Evolutionary conservation across 2,329 filamentous ascomycete genomes (phyloP), one percentile per base, ranked within the genome.

Genomic region (Coniochaeta ligniaria): DNA sequence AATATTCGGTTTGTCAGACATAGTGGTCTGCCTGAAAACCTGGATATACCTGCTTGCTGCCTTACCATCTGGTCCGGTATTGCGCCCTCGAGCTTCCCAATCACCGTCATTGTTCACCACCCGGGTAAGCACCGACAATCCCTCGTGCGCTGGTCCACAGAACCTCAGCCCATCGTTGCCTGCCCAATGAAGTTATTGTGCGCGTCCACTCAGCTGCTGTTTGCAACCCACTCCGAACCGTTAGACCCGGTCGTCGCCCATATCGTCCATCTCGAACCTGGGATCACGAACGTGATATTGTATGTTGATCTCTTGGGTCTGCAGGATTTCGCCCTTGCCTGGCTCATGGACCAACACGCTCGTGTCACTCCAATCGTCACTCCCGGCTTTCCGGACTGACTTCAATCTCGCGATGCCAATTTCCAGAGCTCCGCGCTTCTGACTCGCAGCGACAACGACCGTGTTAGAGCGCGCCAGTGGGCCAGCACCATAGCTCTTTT

Each of bases 261-360:
- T 33, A 20, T 28, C 31, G 52, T 33, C 12, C 17, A 55, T 16
- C 9, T 35, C 52, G 20, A 20, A 28, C 28, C 12, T 45, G 2
- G 38, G n/a, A 41, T 55, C 57, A 12, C 58, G 33, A 14, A 56
- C 20, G 38, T 60, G 57, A 6, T 60, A 59, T 33, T 59, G 52
- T 11, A 60, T 58, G 11, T 56, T 60, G 45, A 64, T 56, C 62
- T 62, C 61, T 22, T 62, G 62, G 3, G 47, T 62, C 55, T 62
- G 61, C 28, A 57, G 31, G 26, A 62, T 62, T 41, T 31, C 55
- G 4, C 45, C 59, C 11, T 22, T 33, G 6, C 12, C 41, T 20
- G 12, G 8, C 36, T 56, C 26, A 16, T 22, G 26, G 26, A 31
- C 31, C 26, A 55, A 20, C 1, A 35, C 52, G n/a, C 28, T 20